Evolutionary conservation across 345 rosid genomes (phyloP).

Genomic region (Citrus glauca): DNA sequence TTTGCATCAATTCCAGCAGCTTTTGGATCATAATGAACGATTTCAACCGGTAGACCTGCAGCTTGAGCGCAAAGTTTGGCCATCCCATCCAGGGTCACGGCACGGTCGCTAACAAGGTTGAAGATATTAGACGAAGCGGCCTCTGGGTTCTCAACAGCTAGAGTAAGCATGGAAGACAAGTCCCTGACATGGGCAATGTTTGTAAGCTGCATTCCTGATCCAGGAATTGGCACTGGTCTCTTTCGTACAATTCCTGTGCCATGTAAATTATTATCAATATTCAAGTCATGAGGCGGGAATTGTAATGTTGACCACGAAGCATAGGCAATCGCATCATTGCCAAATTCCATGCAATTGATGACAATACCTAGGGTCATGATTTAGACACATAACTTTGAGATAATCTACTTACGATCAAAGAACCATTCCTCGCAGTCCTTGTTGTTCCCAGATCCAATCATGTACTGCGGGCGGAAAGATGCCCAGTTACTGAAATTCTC

Average conservation of each 20-base stretch:
- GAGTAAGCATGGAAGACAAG: conserved; percentile 82
- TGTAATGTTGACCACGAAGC: not conserved
- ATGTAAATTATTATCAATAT: not conserved
- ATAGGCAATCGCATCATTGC: not conserved
- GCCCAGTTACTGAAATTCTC: conserved; percentile 66
- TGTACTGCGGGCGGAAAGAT: conserved; percentile 82
- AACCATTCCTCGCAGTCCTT: conserved; percentile 99
- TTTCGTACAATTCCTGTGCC: conserved; percentile 75
- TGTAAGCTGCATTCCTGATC: conserved; percentile 89
- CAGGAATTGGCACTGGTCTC: conserved; percentile 89
- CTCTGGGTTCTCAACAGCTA: conserved; percentile 66
- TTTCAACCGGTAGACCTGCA: conserved; percentile 65
- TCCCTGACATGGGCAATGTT: conserved; percentile 81
- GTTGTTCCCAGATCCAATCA: conserved; percentile 97
- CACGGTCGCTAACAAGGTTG: conserved; percentile 86
- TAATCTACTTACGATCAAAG: conserved; percentile 66
- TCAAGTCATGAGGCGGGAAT: not conserved
- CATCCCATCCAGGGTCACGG: conserved; percentile 92
- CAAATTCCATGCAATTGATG: no score
- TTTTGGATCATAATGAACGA: conserved; percentile 91
- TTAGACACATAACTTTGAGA: not conserved
- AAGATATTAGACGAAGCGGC: conserved; percentile 71
- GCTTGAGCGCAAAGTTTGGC: conserved; percentile 90
- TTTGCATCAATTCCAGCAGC: conserved; percentile 73
- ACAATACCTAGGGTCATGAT: no score